These are phyloP conservation scores for Nothophoma quercina DNA, from an alignment of 2,329 filamentous ascomycete species.

Conservation along the genomic window DNA sequence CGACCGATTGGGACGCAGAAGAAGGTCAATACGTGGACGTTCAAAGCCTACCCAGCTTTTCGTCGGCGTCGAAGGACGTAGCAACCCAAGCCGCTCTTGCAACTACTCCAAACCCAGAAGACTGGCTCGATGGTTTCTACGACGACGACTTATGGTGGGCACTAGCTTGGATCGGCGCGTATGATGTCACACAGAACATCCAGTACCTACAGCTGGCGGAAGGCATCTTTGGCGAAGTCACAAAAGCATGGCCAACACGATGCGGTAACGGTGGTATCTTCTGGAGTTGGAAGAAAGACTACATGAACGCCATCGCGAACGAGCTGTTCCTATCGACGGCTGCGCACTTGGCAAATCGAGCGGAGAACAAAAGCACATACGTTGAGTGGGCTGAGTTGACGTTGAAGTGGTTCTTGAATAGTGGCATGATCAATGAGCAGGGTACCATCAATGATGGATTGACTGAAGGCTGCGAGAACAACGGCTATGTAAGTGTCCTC, in stretches of 20 bases:
- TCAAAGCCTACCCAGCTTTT: constrained; percentile 17
- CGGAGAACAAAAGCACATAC: constrained; percentile 51
- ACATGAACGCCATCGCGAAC: constrained; percentile 64
- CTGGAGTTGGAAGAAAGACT: constrained; percentile 56
- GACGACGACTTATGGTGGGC: constrained; percentile 63
- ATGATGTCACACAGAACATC: constrained; percentile 58
- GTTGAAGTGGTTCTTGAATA: constrained; percentile 60
- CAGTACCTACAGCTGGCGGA: constrained; percentile 58
- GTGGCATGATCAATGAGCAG: constrained; percentile 57
- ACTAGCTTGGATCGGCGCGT: constrained; percentile 62
- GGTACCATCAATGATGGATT: constrained; percentile 64
- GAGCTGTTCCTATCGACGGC: constrained; percentile 64
- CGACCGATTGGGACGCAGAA: constrained; percentile 27
- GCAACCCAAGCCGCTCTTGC: constrained; percentile 16
- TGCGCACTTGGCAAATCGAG: constrained; percentile 63
- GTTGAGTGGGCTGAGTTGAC: constrained; percentile 56
- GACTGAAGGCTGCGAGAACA: constrained; percentile 60
- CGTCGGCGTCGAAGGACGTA: constrained; percentile 4
- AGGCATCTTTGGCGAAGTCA: constrained; percentile 59
- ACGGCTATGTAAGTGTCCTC: constrained; percentile 47
- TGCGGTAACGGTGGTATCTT: constrained; percentile 59
- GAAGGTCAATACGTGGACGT: constrained; percentile 19
- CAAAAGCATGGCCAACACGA: constrained; percentile 45
- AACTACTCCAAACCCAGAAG: constrained; percentile 23
- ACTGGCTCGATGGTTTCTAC: constrained; percentile 56